Base-by-base conservation (phyloP, 2,329 filamentous ascomycete species). In the Phaeoacremonium minimum region DNA sequence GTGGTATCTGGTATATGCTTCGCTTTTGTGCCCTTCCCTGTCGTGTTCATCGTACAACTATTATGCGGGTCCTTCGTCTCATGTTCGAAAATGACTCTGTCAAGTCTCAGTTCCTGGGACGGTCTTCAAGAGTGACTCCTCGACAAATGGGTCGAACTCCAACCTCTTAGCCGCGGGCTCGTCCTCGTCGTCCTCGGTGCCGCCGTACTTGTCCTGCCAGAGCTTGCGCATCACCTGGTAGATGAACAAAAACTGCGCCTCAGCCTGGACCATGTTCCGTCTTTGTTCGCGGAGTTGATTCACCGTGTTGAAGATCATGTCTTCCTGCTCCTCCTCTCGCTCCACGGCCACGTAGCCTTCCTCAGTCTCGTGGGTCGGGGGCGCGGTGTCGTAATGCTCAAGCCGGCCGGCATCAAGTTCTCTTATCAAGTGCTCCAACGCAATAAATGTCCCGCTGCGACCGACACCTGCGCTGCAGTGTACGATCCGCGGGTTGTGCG, bases 391-490 rank as follows among this genome's bases (percentile, higher is more conserved):
- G 41, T 63, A 64, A 16, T 66, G 55, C 44, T 76, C 67, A 33
- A 95, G 63, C 15, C 80, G 73, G 33, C 89, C 91, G 6, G 80
- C 75, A 17, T 87, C 80, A 8, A 97, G 72, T 60, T 96, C 88
- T 22, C 82, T 75, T 45, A 95, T 73, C 17, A 98, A 76, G 59
- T 94, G 88, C 61, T 97, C 93, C n/a, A 98, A 75, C 2, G 88
- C 85, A 51, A 98, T 95, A 56, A 97, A 98, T 0, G 93, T 97
- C 20, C 93, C 93, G 7, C 87, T 95, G 37, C 93, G 80, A 11
- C 93, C 93, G 12, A 98, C 91, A 28, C 93, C 93, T 7, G 93
- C 93, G 54, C 87, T 95, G 66, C 86, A 90, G 60, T 90, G 85
- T 9, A 89, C 76, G 41, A 97, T 82, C 37, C 91, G 82, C 5